Base-by-base conservation (phyloP, 139 green algal genomes). In the Pseudopediastrum boryanum region DNA sequence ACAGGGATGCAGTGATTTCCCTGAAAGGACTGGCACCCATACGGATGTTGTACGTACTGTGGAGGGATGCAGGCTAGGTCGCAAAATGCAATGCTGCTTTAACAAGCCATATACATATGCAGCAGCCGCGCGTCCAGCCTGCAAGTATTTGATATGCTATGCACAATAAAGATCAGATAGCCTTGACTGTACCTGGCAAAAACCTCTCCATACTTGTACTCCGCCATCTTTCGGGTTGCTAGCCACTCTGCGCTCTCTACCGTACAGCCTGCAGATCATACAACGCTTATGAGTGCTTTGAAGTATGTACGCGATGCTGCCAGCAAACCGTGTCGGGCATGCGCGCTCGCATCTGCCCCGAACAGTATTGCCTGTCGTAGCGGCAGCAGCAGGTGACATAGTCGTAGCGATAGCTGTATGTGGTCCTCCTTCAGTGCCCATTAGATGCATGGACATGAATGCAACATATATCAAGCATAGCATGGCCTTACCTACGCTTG, bases 171-270 rank as follows among this genome's bases (percentile, higher is more conserved):
- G 25, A 31, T 3, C 58, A 35, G 2, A 3, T 36, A 33, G 54
- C 54, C 12, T 16, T 8, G 9, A 64, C 36, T 39, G 39, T 25
- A 77, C 70, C 70, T 77, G 50, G 59, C 31, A n/a, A 77, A 77
- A 33, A 77, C 70, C 13, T 77, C 46, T 4, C 70, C 44, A 51
- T 51, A 77, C 4, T 41, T 77, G 35, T 77, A 77, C 7, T 31
- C 9, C 54, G 36, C 36, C 27, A 29, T 64, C 9, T 21, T 64
- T 7, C 13, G 16, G 33, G 7, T 36, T 27, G 27, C 54, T 64
- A 16, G 27, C 36, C 54, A 64, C n/a, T n/a, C n/a, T 21, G 54
- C 54, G 21, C 19, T 2, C 16, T 31, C 19, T 27, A 8, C 19
- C 2, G 54, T 16, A 27, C 54, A 39, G 54, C 51, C 25, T 35